These are phyloP conservation scores for Maudiozyma turicensis DNA, from an alignment of 805 yeast genomes.

Conservation along the genomic window DNA sequence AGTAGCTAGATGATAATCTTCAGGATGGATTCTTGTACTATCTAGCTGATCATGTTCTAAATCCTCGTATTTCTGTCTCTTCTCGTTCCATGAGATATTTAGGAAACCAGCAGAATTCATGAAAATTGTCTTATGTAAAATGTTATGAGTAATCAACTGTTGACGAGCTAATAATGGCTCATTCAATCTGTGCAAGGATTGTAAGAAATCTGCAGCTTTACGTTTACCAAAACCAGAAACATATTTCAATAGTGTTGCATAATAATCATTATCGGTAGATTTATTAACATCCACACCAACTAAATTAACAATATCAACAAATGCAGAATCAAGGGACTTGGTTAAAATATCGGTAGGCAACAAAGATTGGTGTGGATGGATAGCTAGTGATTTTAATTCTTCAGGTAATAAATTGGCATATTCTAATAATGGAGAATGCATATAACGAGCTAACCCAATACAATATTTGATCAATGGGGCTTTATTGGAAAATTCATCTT, in stretches of 20 bases:
- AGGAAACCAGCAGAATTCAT: slow-evolving; percentile 88
- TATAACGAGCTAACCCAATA: slow-evolving; percentile 81
- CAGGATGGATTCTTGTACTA: slow-evolving; percentile 95
- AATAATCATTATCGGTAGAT: slow-evolving; percentile 62
- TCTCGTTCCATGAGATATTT: slow-evolving; percentile 56
- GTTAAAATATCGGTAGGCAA: slow-evolving; percentile 52
- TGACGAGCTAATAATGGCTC: slow-evolving; percentile 62
- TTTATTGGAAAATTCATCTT: slow-evolving; percentile 72
- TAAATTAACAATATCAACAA: slow-evolving; percentile 82
- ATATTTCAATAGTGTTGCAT: slow-evolving; percentile 63
- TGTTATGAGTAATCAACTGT: slow-evolving; percentile 72
- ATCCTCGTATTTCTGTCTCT: slow-evolving; percentile 35
- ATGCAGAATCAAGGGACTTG: slow-evolving; percentile 65
- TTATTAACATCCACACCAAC: slow-evolving; percentile 92
- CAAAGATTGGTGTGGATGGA: slow-evolving; percentile 66
- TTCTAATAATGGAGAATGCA: slow-evolving; percentile 88
- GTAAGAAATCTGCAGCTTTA: slow-evolving; percentile 78
- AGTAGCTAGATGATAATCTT: slow-evolving; percentile 90
- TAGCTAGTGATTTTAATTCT: slow-evolving; percentile 57
- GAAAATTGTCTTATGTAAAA: slow-evolving; percentile 72
- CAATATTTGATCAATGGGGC: slow-evolving; percentile 74
- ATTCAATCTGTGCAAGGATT: slow-evolving; percentile 55
- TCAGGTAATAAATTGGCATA: slow-evolving; percentile 64
- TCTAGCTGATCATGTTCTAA: slow-evolving; percentile 75
- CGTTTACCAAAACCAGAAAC: slow-evolving; percentile 93